A percentile compares a stretch with the other conserved stretches of the same genome.
Evolutionary conservation across 2,329 filamentous ascomycete genomes (phyloP).

Genomic region (Thielaviopsis ethacetica): DNA sequence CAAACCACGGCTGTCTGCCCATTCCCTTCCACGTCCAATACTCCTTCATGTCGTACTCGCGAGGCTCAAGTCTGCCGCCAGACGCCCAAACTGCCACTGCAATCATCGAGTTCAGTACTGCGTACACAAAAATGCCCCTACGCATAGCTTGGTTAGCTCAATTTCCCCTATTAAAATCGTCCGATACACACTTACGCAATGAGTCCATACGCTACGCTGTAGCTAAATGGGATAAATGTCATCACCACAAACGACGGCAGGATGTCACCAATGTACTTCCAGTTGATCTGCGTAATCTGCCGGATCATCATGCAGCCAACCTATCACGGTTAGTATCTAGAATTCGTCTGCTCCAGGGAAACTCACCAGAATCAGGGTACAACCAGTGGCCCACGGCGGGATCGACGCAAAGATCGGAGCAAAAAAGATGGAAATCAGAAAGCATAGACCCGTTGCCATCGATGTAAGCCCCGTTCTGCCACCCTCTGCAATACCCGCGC

Average conservation of each 20-base stretch:
- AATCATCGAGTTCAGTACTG: slow-evolving; percentile 32
- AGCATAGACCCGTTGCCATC: slow-evolving; percentile 62
- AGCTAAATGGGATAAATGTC: slow-evolving; percentile 61
- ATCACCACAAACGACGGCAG: slow-evolving; percentile 62
- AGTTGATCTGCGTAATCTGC: slow-evolving; percentile 59
- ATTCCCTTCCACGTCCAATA: slow-evolving; percentile 38
- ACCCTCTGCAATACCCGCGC: slow-evolving; percentile 76
- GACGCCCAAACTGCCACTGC: slow-evolving; percentile 28
- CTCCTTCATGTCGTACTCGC: slow-evolving; percentile 37
- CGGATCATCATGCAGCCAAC: slow-evolving; percentile 67
- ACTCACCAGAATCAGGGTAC: slow-evolving; percentile 49
- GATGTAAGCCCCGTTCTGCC: slow-evolving; percentile 74
- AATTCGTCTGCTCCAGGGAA: neutral
- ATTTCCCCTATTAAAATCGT: neutral
- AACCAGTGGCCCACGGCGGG: slow-evolving; percentile 71
- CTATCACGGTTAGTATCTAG: slow-evolving; percentile 18
- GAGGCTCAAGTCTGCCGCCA: slow-evolving; percentile 27
- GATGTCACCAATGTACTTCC: slow-evolving; percentile 59
- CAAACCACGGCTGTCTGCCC: slow-evolving; percentile 31
- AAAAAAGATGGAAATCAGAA: slow-evolving; percentile 79
- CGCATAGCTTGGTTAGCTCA: neutral
- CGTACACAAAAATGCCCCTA: slow-evolving; percentile 38
- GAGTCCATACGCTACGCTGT: slow-evolving; percentile 62
- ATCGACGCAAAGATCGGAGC: slow-evolving; percentile 83
- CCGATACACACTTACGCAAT: slow-evolving; percentile 38